These are phyloP conservation scores for Talaromyces trachyspermus DNA, from an alignment of 495 filamentous ascomycete genomes.

Conservation along the genomic window DNA sequence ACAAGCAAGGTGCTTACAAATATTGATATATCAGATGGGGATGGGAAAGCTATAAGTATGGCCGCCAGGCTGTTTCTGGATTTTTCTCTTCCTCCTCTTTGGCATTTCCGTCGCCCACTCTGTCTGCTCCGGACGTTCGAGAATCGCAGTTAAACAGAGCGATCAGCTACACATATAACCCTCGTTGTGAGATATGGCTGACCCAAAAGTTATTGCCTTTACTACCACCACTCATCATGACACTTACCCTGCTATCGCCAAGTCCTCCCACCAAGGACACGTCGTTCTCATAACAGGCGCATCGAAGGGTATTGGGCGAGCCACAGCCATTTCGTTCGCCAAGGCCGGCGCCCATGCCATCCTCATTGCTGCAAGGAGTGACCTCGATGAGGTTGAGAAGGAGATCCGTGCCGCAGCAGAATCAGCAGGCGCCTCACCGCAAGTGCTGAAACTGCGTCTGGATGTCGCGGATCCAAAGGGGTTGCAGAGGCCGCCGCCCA, in stretches of 20 bases:
- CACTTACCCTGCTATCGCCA: slow-evolving; percentile 40
- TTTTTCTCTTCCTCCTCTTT: too few relatives aligned
- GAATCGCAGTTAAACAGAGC: too few relatives aligned
- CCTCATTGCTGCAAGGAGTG: slow-evolving; percentile 38
- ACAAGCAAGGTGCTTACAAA: too few relatives aligned
- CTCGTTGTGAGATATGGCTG: neutral
- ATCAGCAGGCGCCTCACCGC: slow-evolving; percentile 26
- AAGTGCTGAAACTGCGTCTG: slow-evolving; percentile 30
- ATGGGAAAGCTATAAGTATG: too few relatives aligned
- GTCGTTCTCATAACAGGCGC: slow-evolving; percentile 43
- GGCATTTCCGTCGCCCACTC: too few relatives aligned
- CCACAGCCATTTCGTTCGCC: slow-evolving; percentile 36
- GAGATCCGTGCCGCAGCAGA: slow-evolving; percentile 31
- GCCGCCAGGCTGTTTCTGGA: too few relatives aligned
- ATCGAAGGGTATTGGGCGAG: slow-evolving; percentile 40
- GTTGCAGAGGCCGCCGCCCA: slow-evolving; percentile 25
- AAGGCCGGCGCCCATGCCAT: slow-evolving; percentile 39
- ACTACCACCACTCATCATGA: slow-evolving; percentile 21
- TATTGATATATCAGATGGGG: too few relatives aligned
- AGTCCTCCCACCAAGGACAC: slow-evolving; percentile 26
- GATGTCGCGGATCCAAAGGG: slow-evolving; percentile 33
- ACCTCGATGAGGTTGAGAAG: slow-evolving; percentile 21
- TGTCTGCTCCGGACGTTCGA: too few relatives aligned
- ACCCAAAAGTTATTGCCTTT: neutral
- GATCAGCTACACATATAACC: too few relatives aligned